phyloP scores from a whole-genome alignment of 352 stramenopile species.

The Phytophthora sp. region DNA sequence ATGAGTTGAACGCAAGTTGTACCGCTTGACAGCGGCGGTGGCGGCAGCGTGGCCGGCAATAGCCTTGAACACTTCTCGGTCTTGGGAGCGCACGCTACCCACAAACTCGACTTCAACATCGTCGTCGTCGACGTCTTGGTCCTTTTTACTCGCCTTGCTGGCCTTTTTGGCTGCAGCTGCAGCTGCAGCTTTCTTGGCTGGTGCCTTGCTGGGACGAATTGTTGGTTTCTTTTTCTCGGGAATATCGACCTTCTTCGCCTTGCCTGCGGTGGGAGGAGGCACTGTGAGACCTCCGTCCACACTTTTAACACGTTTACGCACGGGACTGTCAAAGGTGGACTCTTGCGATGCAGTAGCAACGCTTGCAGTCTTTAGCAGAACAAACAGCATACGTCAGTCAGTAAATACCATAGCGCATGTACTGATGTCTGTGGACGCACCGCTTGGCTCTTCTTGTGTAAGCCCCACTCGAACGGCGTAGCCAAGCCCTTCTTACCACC shows the following conservation, averaged over 20 bases:
- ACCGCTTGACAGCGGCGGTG: slow-evolving; percentile 54
- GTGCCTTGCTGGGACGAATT: slow-evolving; percentile 16
- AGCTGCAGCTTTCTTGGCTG: slow-evolving; percentile 17
- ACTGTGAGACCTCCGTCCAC: slow-evolving; percentile 8
- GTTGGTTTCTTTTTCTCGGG: slow-evolving; percentile 30
- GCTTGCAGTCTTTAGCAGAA: slow-evolving; percentile 17
- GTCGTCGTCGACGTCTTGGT: slow-evolving; percentile 11
- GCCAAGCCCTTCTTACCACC: slow-evolving; percentile 46
- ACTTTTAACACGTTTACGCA: slow-evolving; percentile 42
- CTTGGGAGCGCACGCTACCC: slow-evolving; percentile 42
- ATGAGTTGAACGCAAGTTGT: slow-evolving; percentile 50
- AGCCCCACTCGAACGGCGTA: slow-evolving; percentile 57
- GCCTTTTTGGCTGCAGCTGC: slow-evolving; percentile 1
- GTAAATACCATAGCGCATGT: neutral
- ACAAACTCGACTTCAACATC: slow-evolving; percentile 19
- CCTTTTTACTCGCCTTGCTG: slow-evolving; percentile 20
- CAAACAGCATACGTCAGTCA: neutral
- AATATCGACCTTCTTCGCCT: slow-evolving; percentile 22
- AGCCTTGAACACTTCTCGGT: slow-evolving; percentile 63
- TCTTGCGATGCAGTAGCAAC: slow-evolving; percentile 16
- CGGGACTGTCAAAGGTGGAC: slow-evolving; percentile 23
- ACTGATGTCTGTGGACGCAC: slow-evolving; percentile 10
- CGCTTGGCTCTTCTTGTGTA: slow-evolving; percentile 31
- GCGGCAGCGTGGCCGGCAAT: slow-evolving; percentile 68
- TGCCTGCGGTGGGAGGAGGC: slow-evolving; percentile 5